Percentiles rank a stretch among this genome's conserved stretches.
These are phyloP conservation scores for Gynandropsis gynandra DNA, from an alignment of 345 rosid genomes.

Conservation along the genomic window DNA sequence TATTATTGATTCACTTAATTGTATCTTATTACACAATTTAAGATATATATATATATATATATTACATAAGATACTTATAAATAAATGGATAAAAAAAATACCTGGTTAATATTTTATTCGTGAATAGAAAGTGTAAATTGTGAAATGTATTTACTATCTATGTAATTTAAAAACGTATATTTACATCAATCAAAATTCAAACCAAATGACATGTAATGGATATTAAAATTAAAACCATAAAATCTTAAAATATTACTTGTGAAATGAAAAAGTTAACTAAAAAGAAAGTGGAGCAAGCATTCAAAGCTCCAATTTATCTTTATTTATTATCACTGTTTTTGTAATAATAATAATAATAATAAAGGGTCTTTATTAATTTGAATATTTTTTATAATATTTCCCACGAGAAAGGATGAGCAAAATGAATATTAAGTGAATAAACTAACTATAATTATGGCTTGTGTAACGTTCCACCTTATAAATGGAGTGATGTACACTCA, in stretches of 20 bases:
- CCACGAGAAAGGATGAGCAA: constrained; percentile 13
- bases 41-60: no score
- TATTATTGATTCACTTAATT: no score
- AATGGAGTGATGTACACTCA: constrained; percentile 29
- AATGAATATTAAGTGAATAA: neutral
- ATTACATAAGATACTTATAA: no score
- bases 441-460: constrained; percentile 16
- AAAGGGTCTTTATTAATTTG: no score
- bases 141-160: no score
- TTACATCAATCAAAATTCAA: no score
- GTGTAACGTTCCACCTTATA: constrained; percentile 34
- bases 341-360: constrained; percentile 3
- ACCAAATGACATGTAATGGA: neutral
- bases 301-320: constrained; percentile 23
- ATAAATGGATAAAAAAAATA: no score
- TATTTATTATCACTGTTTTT: constrained; percentile 17
- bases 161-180: no score
- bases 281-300: constrained; percentile 27
- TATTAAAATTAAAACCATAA: neutral
- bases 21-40: no score
- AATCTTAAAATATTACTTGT: constrained; percentile 2
- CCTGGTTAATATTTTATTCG: no score
- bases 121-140: no score
- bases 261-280: constrained; percentile 19
- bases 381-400: no score